A percentile compares a stretch with the other conserved stretches of the same genome.
Conservation (phyloP, 257 asterid species). For the Solanum acaule region DNA sequence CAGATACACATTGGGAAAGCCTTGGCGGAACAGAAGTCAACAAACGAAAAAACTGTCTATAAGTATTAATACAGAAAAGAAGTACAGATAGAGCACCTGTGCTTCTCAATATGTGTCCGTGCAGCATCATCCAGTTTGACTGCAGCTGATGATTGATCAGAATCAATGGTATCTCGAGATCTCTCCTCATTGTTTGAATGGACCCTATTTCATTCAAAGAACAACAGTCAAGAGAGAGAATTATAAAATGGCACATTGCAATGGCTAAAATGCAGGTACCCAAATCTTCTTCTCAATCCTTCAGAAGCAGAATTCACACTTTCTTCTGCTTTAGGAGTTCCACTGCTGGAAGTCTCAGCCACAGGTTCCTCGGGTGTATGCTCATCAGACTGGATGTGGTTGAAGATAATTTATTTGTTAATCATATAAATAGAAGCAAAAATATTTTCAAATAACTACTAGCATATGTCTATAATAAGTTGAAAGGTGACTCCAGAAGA, state of each 20-base stretch:
- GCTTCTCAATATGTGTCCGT: conserved; percentile 69
- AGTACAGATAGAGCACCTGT: conserved; percentile 37
- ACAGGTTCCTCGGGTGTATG: conserved; percentile 32
- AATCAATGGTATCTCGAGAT: conserved; percentile 28
- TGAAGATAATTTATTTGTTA: conserved; percentile 6
- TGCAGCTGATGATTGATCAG: conserved; percentile 23
- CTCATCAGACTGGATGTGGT: conserved; percentile 32
- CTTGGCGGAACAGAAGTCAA: background rate
- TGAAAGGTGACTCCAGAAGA: background rate
- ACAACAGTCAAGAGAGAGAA: background rate
- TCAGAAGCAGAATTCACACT: conserved; percentile 32
- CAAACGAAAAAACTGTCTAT: background rate
- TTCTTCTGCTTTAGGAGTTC: conserved; percentile 42
- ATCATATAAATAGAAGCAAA: background rate
- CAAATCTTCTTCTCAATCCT: conserved; percentile 79
- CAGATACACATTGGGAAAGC: background rate
- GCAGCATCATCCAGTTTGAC: conserved; percentile 85
- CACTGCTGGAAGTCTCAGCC: conserved; percentile 24
- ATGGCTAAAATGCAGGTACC: conserved; percentile 22
- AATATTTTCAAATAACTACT: background rate
- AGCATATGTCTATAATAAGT: background rate
- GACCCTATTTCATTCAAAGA: conserved; percentile 33
- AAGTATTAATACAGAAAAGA: background rate
- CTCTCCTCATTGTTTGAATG: conserved; percentile 29
- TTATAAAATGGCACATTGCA: background rate